These are phyloP conservation scores for Calonectria naviculata DNA, from an alignment of 2,329 filamentous ascomycete species.

Conservation along the genomic window DNA sequence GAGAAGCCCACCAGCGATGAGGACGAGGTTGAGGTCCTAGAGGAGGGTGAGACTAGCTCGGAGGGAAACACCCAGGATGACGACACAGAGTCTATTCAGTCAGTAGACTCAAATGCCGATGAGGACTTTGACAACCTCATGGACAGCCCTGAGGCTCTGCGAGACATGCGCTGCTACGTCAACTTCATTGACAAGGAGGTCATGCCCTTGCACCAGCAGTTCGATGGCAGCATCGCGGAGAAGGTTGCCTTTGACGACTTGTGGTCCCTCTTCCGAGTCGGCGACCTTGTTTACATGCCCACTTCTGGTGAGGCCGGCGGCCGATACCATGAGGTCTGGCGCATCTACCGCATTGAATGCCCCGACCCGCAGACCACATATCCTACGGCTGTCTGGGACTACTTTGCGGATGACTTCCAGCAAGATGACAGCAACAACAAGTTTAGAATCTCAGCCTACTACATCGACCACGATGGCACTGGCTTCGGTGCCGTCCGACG, in stretches of 20 bases:
- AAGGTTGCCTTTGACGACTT: slow-evolving; percentile 54
- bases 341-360: slow-evolving; percentile 47
- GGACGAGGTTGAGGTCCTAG: slow-evolving; percentile 43
- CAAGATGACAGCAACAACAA: slow-evolving; percentile 39
- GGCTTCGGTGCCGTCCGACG: slow-evolving; percentile 51
- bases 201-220: slow-evolving; percentile 48
- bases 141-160: slow-evolving; percentile 51
- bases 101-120: slow-evolving; percentile 50
- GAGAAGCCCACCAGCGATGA: slow-evolving; percentile 35
- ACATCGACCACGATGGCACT: slow-evolving; percentile 55
- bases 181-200: slow-evolving; percentile 56
- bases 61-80: slow-evolving; percentile 35
- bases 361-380: slow-evolving; percentile 45
- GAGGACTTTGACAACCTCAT: slow-evolving; percentile 49
- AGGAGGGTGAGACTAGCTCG: slow-evolving; percentile 23
- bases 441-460: slow-evolving; percentile 52
- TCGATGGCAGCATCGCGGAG: slow-evolving; percentile 40
- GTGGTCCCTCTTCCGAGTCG: slow-evolving; percentile 54
- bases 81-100: slow-evolving; percentile 46
- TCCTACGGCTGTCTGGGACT: slow-evolving; percentile 47
- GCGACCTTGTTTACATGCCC: slow-evolving; percentile 55
- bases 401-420: slow-evolving; percentile 47
- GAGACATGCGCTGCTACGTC: slow-evolving; percentile 56
- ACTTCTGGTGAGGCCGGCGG: slow-evolving; percentile 46
- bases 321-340: slow-evolving; percentile 53